Evolutionary conservation across 441 rosid species (phyloP).

Genomic region (Pelargonium citronellum): DNA sequence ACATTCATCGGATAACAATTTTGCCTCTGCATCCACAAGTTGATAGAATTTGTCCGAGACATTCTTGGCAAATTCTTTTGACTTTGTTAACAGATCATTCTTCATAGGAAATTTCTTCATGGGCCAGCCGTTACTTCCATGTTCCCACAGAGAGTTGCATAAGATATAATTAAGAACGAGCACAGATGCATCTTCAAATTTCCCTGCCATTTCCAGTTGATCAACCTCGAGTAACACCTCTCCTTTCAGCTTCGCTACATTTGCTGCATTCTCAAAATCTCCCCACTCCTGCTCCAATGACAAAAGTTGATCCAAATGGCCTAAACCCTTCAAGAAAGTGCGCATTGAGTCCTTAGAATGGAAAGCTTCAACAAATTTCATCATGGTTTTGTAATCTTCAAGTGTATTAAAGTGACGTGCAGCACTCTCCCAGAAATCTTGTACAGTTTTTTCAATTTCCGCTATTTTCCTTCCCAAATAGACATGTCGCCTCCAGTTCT

Average conservation of each 20-base stretch:
- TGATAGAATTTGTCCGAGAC: constrained; percentile 9
- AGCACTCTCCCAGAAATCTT: constrained; percentile 1
- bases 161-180: constrained; percentile 3
- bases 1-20: background rate
- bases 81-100: constrained; percentile 13
- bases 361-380: constrained; percentile 17
- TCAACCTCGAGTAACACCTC: constrained; percentile 14
- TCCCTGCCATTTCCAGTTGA: constrained; percentile 7
- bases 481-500: constrained; percentile 6
- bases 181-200: constrained; percentile 8
- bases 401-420: background rate
- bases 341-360: background rate
- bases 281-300: constrained; percentile 15
- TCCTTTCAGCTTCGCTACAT: constrained; percentile 18
- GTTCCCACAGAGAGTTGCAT: constrained; percentile 15
- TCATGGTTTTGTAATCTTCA: constrained; percentile 8
- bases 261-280: constrained; percentile 9
- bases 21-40: constrained; percentile 1
- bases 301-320: constrained; percentile 13
- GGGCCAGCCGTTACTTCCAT: constrained; percentile 17
- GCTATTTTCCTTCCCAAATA: background rate
- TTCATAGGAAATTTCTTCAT: background rate
- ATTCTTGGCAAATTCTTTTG: background rate
- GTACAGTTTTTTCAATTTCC: background rate
- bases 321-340: constrained; percentile 6